Percentiles rank a stretch among this genome's conserved stretches.
Conservation (phyloP, 495 filamentous ascomycete species). For the Daldinia decipiens region DNA sequence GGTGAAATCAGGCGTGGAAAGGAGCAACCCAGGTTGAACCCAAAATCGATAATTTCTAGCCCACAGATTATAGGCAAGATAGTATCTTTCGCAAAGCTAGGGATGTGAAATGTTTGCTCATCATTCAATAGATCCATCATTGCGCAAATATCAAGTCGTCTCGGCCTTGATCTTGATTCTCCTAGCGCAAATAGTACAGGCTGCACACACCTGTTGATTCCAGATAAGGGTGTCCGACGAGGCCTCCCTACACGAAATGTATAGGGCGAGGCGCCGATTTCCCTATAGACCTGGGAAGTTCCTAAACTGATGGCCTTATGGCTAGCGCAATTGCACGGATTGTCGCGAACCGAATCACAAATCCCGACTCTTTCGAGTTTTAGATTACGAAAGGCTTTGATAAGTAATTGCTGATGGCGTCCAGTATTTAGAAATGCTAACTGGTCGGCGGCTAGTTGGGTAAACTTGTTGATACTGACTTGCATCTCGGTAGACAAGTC, state of each 20-base stretch:
- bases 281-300: background rate
- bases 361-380: slow-evolving; percentile 58
- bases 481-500: no score
- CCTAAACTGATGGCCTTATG: background rate
- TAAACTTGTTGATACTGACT: background rate
- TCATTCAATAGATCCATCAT: no score
- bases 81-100: slow-evolving; percentile 38
- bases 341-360: background rate
- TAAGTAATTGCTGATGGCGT: slow-evolving; percentile 55
- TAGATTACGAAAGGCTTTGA: slow-evolving; percentile 59
- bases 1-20: background rate
- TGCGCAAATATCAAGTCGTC: slow-evolving; percentile 48
- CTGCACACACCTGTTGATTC: no score
- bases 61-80: slow-evolving; percentile 44
- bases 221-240: no score
- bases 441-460: slow-evolving; percentile 40
- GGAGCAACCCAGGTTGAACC: background rate
- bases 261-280: background rate
- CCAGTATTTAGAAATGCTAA: slow-evolving; percentile 49
- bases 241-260: no score
- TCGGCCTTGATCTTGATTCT: slow-evolving; percentile 43
- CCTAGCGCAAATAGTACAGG: slow-evolving; percentile 45
- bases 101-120: slow-evolving; percentile 46
- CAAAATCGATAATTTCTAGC: slow-evolving; percentile 49
- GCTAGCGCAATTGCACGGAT: no score